Base-by-base conservation (phyloP, 495 filamentous ascomycete species). In the Penicillium desertorum region DNA sequence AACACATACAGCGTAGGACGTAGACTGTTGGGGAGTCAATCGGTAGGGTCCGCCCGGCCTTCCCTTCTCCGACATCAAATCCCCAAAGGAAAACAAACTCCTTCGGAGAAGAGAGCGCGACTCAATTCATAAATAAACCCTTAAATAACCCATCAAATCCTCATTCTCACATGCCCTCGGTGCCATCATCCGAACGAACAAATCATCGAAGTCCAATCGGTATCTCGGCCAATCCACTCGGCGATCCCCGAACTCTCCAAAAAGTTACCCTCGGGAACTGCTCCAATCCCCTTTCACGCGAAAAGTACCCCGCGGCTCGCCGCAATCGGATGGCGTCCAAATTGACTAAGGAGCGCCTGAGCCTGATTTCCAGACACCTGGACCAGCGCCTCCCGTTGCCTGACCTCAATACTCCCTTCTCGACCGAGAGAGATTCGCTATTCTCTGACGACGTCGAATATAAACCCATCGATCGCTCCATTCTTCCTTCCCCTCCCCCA, bases 301-400 rank as follows among this genome's bases (percentile, higher is more conserved):
- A 45, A 23, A 14, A 25, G 54, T 64, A 68, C 74, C 72, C 72
- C 72, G 71, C 74, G 68, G 71, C 66, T 61, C 68, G 64, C 71
- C 70, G 72, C 61, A 52, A 62, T 71, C 71, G 67, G 74, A 76
- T 85, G 80, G 84, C 83, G 67, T 72, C 79, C 76, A 75, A 70
- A 65, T 71, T 69, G 64, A 78, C 84, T 73, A 77, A 81, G 78
- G 80, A 85, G 65, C 86, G 90, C 49, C 75, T 93, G 44, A 86
- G 85, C 66, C 83, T 92, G 71, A 91, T 95, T 73, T 87, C 88
- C 61, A 81, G 89, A 78, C 90, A 96, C 73, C 80, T 96, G 68
- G 81, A 86, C 67, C 75, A 82, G 61, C 75, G 78, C 64, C 68
- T 77, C 39, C 84, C 83, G 72, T 77, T 79, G 71, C 78, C 80